Evolutionary conservation across 768 basidiomycete species (phyloP).

Genomic region (Wakefieldia striispora): DNA sequence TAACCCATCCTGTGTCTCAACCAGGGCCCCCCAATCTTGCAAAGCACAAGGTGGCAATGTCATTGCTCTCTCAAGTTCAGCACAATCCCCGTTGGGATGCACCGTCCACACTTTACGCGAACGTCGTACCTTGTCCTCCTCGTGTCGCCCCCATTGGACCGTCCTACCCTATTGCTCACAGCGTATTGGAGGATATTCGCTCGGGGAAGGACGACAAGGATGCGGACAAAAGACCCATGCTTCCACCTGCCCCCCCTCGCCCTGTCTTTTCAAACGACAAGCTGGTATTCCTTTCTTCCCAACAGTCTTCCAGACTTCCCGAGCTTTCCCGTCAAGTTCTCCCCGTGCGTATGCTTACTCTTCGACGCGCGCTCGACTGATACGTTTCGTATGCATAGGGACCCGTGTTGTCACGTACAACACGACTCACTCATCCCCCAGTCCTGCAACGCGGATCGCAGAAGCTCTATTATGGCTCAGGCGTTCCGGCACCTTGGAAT

Average conservation of each 20-base stretch:
- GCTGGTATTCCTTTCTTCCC: slow-evolving; percentile 61
- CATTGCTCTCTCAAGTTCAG: slow-evolving; percentile 59
- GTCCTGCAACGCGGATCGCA: slow-evolving; percentile 49
- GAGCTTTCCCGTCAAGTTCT: slow-evolving; percentile 65
- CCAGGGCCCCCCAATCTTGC: slow-evolving; percentile 52
- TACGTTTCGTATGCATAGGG: slow-evolving; percentile 36
- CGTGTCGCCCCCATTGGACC: slow-evolving; percentile 63
- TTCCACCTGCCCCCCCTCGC: slow-evolving; percentile 38
- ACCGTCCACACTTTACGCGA: slow-evolving; percentile 62
- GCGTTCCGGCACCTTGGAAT: slow-evolving; percentile 46
- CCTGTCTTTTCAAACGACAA: slow-evolving; percentile 46
- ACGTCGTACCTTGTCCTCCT: slow-evolving; percentile 57
- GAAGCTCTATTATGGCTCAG: slow-evolving; percentile 41
- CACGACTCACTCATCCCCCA: slow-evolving; percentile 63
- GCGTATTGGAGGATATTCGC: slow-evolving; percentile 29
- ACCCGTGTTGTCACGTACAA: slow-evolving; percentile 56
- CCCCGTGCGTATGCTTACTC: slow-evolving; percentile 46
- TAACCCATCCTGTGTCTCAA: slow-evolving; percentile 63
- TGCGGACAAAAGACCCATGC: slow-evolving; percentile 39
- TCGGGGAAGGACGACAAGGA: slow-evolving; percentile 51
- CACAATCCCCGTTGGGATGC: slow-evolving; percentile 63
- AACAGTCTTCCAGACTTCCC: slow-evolving; percentile 64
- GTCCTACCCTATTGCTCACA: slow-evolving; percentile 54
- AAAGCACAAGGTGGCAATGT: slow-evolving; percentile 75
- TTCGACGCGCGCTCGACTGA: neutral